Percentiles rank a stretch among this genome's conserved stretches.
phyloP scores from a whole-genome alignment of 1,284 basidiomycete genomes.

The Leccinum fallax region DNA sequence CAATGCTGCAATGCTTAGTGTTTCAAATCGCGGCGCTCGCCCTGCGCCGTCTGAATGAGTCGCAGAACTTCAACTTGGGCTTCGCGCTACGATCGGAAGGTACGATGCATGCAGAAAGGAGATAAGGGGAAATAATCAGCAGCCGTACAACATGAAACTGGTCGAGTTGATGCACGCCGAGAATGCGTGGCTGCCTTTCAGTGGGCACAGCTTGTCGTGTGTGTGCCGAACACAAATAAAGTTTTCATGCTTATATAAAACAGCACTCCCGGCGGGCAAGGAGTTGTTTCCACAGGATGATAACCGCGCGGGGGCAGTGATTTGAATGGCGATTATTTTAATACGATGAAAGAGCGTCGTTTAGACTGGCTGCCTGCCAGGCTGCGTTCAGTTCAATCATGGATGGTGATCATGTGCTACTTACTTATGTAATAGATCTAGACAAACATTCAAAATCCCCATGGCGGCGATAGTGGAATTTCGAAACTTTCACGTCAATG shows the following conservation, averaged over 20 bases:
- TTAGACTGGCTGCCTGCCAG: neutral
- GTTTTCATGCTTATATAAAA: conserved; percentile 12
- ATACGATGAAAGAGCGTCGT: conserved; percentile 15
- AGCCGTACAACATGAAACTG: conserved; percentile 23
- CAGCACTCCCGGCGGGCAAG: conserved; percentile 21
- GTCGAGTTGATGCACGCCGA: conserved; percentile 36
- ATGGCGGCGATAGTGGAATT: conserved; percentile 34
- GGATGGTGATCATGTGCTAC: neutral
- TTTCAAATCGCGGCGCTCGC: neutral
- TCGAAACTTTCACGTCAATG: conserved; percentile 13
- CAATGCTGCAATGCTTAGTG: neutral
- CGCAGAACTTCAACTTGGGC: conserved; percentile 5
- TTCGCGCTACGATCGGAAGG: conserved; percentile 20
- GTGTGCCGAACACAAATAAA: conserved; percentile 15
- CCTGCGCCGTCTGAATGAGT: conserved; percentile 10
- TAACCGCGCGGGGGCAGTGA: conserved; percentile 33
- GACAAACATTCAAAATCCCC: conserved; percentile 14
- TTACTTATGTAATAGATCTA: neutral
- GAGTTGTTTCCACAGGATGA: conserved; percentile 25
- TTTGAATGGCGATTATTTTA: conserved; percentile 10
- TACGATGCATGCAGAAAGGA: conserved; percentile 24
- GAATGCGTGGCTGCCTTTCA: conserved; percentile 29
- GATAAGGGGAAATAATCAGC: conserved; percentile 29
- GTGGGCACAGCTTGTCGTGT: conserved; percentile 16
- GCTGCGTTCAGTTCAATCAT: conserved; percentile 1